Percentiles rank a stretch among this genome's conserved stretches.
Conservation (phyloP, 176 grass and related monocot genomes). For the Saccharum officinarum region DNA sequence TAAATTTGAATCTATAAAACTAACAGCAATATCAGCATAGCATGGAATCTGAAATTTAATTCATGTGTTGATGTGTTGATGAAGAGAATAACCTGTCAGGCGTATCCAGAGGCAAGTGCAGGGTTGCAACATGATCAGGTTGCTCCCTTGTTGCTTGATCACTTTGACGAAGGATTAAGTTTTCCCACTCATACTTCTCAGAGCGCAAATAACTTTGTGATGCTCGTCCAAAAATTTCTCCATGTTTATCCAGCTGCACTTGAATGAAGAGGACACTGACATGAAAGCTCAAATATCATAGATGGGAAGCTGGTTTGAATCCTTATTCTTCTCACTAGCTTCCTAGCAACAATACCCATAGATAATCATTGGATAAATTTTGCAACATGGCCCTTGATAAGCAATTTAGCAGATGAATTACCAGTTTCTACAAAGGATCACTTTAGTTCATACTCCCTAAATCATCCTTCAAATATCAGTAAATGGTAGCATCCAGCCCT, state of each 20-base stretch:
- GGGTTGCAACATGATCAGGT: constrained; percentile 8
- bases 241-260: constrained; percentile 21
- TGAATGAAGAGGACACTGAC: not conserved
- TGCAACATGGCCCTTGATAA: not conserved
- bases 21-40: constrained; percentile 6
- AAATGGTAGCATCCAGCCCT: not conserved
- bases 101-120: not conserved
- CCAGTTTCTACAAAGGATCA: not conserved
- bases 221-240: constrained; percentile 1
- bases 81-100: constrained; percentile 27
- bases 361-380: not conserved
- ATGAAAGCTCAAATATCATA: not conserved
- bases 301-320: not conserved
- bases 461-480: constrained; percentile 10
- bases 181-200: constrained; percentile 42
- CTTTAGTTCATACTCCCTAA: not conserved
- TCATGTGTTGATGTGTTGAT: not conserved
- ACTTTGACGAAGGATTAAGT: constrained; percentile 22
- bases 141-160: constrained; percentile 23
- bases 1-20: constrained; percentile 15
- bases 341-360: constrained; percentile 17
- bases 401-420: constrained; percentile 19
- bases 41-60: constrained; percentile 10
- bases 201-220: constrained; percentile 1
- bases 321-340: not conserved